Conservation (phyloP, 352 stramenopile species). For the Globisporangium middletonii region DNA sequence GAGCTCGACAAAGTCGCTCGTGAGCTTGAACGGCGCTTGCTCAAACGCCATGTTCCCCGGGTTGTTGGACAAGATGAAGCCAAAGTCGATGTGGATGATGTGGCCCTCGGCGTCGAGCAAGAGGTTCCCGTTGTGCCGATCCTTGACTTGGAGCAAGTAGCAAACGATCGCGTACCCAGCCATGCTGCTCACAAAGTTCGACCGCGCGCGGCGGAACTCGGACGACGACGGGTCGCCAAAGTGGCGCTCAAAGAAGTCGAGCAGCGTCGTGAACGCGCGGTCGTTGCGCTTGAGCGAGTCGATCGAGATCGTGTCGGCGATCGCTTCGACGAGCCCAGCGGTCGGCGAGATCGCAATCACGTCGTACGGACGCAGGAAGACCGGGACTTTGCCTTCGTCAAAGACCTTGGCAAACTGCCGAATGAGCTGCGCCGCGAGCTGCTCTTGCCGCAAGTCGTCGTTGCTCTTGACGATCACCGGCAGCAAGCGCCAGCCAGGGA, state of each 20-base stretch:
- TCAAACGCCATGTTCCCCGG: slow-evolving; percentile 94
- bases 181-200: slow-evolving; percentile 86
- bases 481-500: slow-evolving; percentile 87
- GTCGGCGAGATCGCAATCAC: slow-evolving; percentile 93
- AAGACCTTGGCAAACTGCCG: slow-evolving; percentile 93
- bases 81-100: slow-evolving; percentile 97
- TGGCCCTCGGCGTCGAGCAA: slow-evolving; percentile 94
- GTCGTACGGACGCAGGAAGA: slow-evolving; percentile 95
- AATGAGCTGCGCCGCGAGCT: slow-evolving; percentile 97
- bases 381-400: slow-evolving; percentile 88
- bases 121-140: slow-evolving; percentile 98
- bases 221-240: slow-evolving; percentile 80
- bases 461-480: slow-evolving; percentile 98
- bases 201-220: slow-evolving; percentile 70
- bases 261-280: slow-evolving; percentile 85
- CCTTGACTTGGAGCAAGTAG: slow-evolving; percentile 97
- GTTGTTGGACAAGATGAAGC: slow-evolving; percentile 93
- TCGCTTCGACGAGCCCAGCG: slow-evolving; percentile 95
- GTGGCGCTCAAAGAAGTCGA: slow-evolving; percentile 93
- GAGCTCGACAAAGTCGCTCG: slow-evolving; percentile 93
- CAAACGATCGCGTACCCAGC: slow-evolving; percentile 92
- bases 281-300: slow-evolving; percentile 98
- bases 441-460: slow-evolving; percentile 97
- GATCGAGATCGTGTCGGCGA: slow-evolving; percentile 96
- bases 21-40: slow-evolving; percentile 97